Percentiles rank a stretch among this genome's conserved stretches.
phyloP scores from a whole-genome alignment of 2,329 filamentous ascomycete species.

The Helicocarpus griseus region DNA sequence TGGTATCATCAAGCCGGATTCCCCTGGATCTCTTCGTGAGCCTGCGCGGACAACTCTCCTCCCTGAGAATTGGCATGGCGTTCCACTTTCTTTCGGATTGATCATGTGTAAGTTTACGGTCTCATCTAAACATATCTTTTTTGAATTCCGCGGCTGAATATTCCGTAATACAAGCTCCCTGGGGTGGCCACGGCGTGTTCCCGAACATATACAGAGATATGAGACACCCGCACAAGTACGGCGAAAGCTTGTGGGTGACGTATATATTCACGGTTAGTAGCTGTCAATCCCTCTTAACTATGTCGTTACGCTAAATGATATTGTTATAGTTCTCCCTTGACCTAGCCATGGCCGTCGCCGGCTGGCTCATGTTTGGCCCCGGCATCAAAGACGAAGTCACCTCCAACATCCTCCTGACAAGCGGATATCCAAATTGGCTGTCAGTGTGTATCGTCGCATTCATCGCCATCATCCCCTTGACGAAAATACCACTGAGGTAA shows the following conservation, averaged over 20 bases:
- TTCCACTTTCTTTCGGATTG: conserved; percentile 81
- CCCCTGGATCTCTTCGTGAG: conserved; percentile 72
- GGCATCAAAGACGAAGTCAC: conserved; percentile 82
- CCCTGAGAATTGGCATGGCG: conserved; percentile 73
- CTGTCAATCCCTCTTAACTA: neutral
- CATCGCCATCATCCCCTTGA: conserved; percentile 86
- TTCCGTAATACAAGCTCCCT: conserved; percentile 39
- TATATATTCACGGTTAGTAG: conserved; percentile 69
- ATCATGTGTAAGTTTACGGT: conserved; percentile 55
- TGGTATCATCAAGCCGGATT: conserved; percentile 69
- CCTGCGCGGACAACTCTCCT: conserved; percentile 74
- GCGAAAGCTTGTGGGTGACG: conserved; percentile 62
- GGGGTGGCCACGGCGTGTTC: conserved; percentile 66
- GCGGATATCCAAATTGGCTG: conserved; percentile 62
- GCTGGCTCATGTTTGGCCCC: conserved; percentile 91
- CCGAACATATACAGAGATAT: conserved; percentile 76
- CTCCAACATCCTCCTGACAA: conserved; percentile 68
- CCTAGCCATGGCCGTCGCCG: conserved; percentile 68
- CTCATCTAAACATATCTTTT: conserved; percentile 3
- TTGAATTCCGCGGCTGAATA: neutral
- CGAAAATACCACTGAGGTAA: conserved; percentile 81
- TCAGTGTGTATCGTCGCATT: conserved; percentile 75
- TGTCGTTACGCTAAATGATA: conserved; percentile 8
- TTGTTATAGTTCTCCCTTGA: conserved; percentile 61
- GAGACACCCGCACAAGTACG: conserved; percentile 75